Evolutionary conservation across 108 stramenopile species (phyloP), one percentile per base, ranked within the genome.

Genomic region (Phaeodactylum tricornutum): DNA sequence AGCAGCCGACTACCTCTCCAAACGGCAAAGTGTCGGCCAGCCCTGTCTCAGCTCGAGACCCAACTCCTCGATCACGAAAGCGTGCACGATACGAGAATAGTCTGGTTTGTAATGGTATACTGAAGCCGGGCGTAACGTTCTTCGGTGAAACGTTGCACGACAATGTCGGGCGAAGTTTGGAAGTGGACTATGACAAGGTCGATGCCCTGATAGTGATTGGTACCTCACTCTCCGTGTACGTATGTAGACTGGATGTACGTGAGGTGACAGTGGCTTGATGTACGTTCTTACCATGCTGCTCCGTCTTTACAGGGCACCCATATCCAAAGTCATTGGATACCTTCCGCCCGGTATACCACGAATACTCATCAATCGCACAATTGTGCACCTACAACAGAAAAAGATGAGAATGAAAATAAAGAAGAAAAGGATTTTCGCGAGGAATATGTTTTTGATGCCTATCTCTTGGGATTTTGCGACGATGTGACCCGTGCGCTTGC

Each of bases 201-300:
- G 89, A 92, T 67, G 89, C 85, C 0, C 50, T 92, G 31, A 72
- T 92, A 39, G 81, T 92, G 12, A 92, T 92, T 64, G 89, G 89
- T 30, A 92, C 89, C 15, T 82, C 80, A 0, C 62, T 90, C 0
- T 82, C 80, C 9, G 87, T 90, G 76, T 81, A 68, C 71, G 75
- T 51, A 16, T n/a, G n/a, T n/a, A n/a, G n/a, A n/a, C n/a, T n/a
- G n/a, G n/a, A n/a, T 47, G 32, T n/a, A n/a, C n/a, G n/a, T n/a
- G n/a, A n/a, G n/a, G n/a, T n/a, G n/a, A n/a, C n/a, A n/a, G 26
- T 38, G 39, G 42, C 47, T 22, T 50, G 36, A 11, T 29, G 47
- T n/a, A n/a, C n/a, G n/a, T 22, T 0, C 12, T 25, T 52, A 4
- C 7, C 39, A 16, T 46, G 8, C 27, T 26, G 34, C 5, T 52